phyloP scores from a whole-genome alignment of 1,139 yeast genomes.

The Hyphopichia buzzinii region DNA sequence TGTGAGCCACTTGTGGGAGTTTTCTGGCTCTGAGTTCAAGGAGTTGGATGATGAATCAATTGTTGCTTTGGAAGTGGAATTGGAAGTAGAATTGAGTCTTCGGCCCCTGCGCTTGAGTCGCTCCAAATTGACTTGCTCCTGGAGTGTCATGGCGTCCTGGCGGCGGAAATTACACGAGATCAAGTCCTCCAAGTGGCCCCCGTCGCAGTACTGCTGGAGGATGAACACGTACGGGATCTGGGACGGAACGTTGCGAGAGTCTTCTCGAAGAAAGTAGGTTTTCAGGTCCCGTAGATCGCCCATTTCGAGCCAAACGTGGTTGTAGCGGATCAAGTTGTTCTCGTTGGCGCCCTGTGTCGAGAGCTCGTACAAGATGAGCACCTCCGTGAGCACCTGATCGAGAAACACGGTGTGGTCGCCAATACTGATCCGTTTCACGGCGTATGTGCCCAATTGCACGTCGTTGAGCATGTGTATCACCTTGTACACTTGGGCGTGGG shows the following conservation, averaged over 20 bases:
- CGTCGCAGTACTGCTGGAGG: slow-evolving; percentile 82
- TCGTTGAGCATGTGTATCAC: slow-evolving; percentile 79
- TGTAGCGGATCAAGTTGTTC: slow-evolving; percentile 72
- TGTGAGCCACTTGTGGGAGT: slow-evolving; percentile 29
- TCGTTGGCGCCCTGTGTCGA: slow-evolving; percentile 40
- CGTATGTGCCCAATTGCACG: slow-evolving; percentile 72
- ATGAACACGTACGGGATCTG: slow-evolving; percentile 79
- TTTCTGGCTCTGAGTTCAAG: slow-evolving; percentile 5
- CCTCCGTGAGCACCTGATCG: slow-evolving; percentile 72
- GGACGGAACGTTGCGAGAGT: slow-evolving; percentile 39
- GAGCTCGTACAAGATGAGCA: slow-evolving; percentile 56
- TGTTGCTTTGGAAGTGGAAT: not conserved
- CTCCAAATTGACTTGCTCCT: slow-evolving; percentile 27
- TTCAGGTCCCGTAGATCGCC: slow-evolving; percentile 53
- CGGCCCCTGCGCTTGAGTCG: slow-evolving; percentile 20
- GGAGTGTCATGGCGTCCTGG: slow-evolving; percentile 21
- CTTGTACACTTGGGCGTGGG: slow-evolving; percentile 78
- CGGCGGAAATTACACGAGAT: slow-evolving; percentile 34
- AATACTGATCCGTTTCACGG: slow-evolving; percentile 79
- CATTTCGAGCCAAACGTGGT: slow-evolving; percentile 89
- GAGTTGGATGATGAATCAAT: not conserved
- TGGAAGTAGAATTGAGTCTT: slow-evolving; percentile 2
- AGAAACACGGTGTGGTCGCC: slow-evolving; percentile 72
- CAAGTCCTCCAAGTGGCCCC: slow-evolving; percentile 79
- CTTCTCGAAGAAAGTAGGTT: slow-evolving; percentile 24